Evolutionary conservation across 1,139 yeast species (phyloP), one percentile per base, ranked within the genome.

Genomic region (Candida mesenterica): DNA sequence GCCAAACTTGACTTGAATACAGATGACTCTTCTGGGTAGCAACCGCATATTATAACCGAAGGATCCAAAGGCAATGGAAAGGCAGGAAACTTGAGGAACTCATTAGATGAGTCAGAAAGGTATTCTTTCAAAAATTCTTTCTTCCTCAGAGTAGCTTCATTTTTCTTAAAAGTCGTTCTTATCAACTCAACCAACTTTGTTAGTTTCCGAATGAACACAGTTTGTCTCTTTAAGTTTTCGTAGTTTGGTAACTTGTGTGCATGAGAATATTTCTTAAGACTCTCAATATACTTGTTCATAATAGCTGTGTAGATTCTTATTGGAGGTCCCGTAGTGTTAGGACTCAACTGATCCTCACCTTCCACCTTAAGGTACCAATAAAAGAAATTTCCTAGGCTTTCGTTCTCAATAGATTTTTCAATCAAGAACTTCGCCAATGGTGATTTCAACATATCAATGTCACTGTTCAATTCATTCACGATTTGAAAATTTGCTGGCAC

Each of bases 321-420:
- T 3, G 40, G 40, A 7, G 30, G 20, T 14, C 23, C 35, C 28
- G 22, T 45, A 43, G 15, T 48, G 12, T 12, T 12, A 7, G 26
- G 13, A 29, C 56, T 61, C 13, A 69, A 45, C 47, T 80, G 83
- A 45, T 88, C 96, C 47, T 80, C 83, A 24, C 87, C 77, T 52
- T 90, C 97, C 1, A 94, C 96, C 46, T 82, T 83, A 33, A 92
- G 75, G 52, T 83, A 88, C 97, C 98, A 92, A 54, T 88, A 90
- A 43, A 92, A 80, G 53, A 76, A 88, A 52, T 83, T 89, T 0
- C 96, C 95, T 23, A 92, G 63, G 13, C 75, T 65, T 16, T 76
- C 75, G 52, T 83, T 84, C 18, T 75, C 68, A 1, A 82, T 70
- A 0, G 96, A 82, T 34, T 92, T 69, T 23, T 79, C 80, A 30